Conservation (phyloP, 352 stramenopile species). For the Phytophthora hybrid region DNA sequence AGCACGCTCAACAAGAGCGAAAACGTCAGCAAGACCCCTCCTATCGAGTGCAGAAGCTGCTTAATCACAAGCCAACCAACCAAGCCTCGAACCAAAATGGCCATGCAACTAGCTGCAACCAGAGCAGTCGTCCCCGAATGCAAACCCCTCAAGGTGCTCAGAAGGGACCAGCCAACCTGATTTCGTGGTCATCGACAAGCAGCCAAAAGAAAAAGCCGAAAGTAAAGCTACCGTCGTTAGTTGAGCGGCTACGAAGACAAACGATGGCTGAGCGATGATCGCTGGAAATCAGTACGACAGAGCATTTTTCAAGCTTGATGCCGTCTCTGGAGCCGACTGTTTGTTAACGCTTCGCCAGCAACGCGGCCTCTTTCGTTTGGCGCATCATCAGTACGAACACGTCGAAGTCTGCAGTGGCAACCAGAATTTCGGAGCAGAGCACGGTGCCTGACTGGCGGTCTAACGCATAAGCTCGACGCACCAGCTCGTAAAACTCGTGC, state of each 20-base stretch:
- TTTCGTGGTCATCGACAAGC: constrained; percentile 54
- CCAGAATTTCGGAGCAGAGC: constrained; percentile 79
- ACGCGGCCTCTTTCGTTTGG: constrained; percentile 75
- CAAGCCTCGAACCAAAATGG: constrained; percentile 3
- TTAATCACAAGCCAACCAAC: constrained; percentile 37
- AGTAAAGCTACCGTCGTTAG: constrained; percentile 75
- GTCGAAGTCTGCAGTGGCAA: constrained; percentile 81
- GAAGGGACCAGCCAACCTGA: constrained; percentile 19
- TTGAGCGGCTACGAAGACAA: constrained; percentile 74
- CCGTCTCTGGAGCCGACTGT: neutral
- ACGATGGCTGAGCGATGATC: constrained; percentile 60
- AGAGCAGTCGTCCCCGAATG: constrained; percentile 9
- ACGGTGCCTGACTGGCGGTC: constrained; percentile 71
- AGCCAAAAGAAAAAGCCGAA: constrained; percentile 70
- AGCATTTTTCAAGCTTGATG: neutral
- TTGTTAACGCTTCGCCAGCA: constrained; percentile 57
- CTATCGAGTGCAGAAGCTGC: constrained; percentile 67
- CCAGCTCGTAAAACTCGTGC: constrained; percentile 72
- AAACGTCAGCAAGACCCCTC: constrained; percentile 54
- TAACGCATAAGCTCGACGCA: constrained; percentile 62
- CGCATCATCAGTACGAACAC: constrained; percentile 89
- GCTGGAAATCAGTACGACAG: neutral
- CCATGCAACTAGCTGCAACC: constrained; percentile 27
- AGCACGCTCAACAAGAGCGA: constrained; percentile 45
- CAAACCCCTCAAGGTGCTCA: constrained; percentile 17